Conservation (phyloP, 305 asterid genomes). For the Fraxinus angustifolia region DNA sequence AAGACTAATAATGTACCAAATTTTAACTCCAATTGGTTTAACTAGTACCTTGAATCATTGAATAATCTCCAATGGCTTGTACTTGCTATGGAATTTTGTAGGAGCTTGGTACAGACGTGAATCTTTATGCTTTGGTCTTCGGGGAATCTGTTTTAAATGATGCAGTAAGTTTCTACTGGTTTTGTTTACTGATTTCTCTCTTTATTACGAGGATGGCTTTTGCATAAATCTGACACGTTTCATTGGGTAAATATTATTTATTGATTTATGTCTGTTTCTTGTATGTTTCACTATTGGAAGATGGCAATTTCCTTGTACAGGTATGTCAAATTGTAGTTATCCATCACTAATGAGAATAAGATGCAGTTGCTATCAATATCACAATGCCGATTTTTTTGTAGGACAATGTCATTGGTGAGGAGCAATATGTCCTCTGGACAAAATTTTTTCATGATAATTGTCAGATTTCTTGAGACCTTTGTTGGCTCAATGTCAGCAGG, state of each 20-base stretch:
- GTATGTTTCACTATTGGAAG: slow-evolving; percentile 51
- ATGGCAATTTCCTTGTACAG: slow-evolving; percentile 98
- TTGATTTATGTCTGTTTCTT: slow-evolving; percentile 30
- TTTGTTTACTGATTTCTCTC: slow-evolving; percentile 16
- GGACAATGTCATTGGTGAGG: slow-evolving; percentile 95
- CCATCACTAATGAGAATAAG: slow-evolving; percentile 21
- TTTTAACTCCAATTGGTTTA: not conserved
- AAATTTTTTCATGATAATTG: slow-evolving; percentile 71
- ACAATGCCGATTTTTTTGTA: slow-evolving; percentile 28
- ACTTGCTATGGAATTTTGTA: slow-evolving; percentile 31
- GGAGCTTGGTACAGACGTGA: slow-evolving; percentile 96
- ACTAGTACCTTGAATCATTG: slow-evolving; percentile 13
- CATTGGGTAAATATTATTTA: slow-evolving; percentile 11
- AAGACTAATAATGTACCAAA: not conserved
- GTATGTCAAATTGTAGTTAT: slow-evolving; percentile 43
- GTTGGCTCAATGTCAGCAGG: slow-evolving; percentile 97
- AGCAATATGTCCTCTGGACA: slow-evolving; percentile 71
- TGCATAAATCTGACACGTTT: slow-evolving; percentile 19
- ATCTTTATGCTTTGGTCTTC: slow-evolving; percentile 92
- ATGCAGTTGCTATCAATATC: slow-evolving; percentile 20
- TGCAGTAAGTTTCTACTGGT: slow-evolving; percentile 63
- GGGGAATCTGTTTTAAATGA: slow-evolving; percentile 98
- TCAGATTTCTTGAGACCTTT: slow-evolving; percentile 94
- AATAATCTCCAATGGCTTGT: slow-evolving; percentile 21
- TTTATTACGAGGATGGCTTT: slow-evolving; percentile 4